phyloP scores from a whole-genome alignment of 768 basidiomycete species.

The Pleurotus giganteus region DNA sequence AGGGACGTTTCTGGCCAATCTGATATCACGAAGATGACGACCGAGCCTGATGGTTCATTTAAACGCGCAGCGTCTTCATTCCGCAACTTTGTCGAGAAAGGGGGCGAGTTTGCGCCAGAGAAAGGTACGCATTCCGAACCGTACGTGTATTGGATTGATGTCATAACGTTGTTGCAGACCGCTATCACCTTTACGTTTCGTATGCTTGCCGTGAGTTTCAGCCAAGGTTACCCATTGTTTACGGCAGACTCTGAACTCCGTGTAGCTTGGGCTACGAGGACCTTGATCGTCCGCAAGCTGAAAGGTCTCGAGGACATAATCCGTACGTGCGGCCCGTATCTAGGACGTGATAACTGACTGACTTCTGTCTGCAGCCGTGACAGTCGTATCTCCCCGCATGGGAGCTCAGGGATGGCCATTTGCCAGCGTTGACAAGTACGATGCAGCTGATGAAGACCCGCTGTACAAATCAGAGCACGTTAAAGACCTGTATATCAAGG shows the following conservation, averaged over 20 bases:
- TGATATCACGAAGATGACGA: slow-evolving; percentile 52
- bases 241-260: not conserved
- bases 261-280: slow-evolving; percentile 89
- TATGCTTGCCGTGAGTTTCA: slow-evolving; percentile 72
- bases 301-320: slow-evolving; percentile 90
- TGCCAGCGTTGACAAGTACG: slow-evolving; percentile 62
- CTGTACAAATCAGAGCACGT: slow-evolving; percentile 67
- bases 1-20: slow-evolving; percentile 34
- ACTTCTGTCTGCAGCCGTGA: slow-evolving; percentile 51
- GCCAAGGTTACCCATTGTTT: not conserved
- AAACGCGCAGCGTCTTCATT: slow-evolving; percentile 54
- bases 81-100: slow-evolving; percentile 52
- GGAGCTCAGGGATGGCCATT: slow-evolving; percentile 87
- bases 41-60: slow-evolving; percentile 49
- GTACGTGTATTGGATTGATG: not conserved
- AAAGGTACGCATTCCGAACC: slow-evolving; percentile 47
- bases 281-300: slow-evolving; percentile 84
- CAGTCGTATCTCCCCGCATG: slow-evolving; percentile 85
- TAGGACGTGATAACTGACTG: slow-evolving; percentile 3
- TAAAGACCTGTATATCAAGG: slow-evolving; percentile 82
- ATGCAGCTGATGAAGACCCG: slow-evolving; percentile 75
- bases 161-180: slow-evolving; percentile 43
- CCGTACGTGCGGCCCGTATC: slow-evolving; percentile 42
- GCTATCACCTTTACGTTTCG: slow-evolving; percentile 91
- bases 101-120: slow-evolving; percentile 70